Evolutionary conservation across 2,329 filamentous ascomycete species (phyloP), one percentile per base, ranked within the genome.

Genomic region (Didymosphaeria variabile): DNA sequence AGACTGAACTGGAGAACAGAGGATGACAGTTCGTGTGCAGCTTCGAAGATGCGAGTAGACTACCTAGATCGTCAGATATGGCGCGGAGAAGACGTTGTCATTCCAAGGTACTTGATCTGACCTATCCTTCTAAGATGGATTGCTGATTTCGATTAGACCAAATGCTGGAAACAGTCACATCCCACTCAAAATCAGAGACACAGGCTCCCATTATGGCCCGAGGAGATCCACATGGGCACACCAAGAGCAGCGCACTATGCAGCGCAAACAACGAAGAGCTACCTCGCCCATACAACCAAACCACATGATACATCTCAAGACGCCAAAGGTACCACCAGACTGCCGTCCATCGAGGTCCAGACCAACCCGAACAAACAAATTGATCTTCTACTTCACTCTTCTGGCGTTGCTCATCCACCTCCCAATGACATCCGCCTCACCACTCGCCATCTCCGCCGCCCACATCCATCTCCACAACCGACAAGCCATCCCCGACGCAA

Each of bases 401-500:
- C 17, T 34, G 32, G 32, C 51, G 5, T 21, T 69, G 4, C 17
- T 26, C 61, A 15, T 42, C 51, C 9, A 40, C 17, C 52, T 55
- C n/a, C 47, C 62, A 9, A 19, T 55, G 8, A 56, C 60, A 13
- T 38, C 46, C 29, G 60, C 68, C 34, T 45, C 49, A 4, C 60
- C 65, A n/a, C n/a, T 58, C 19, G n/a, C 62, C 15, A 19, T 52
- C 19, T 13, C 54, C 38, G 12, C 52, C 8, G 13, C 34, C 6
- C 57, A 59, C 26, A 19, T 46, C 12, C 42, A 55, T n/a, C 55
- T 59, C 4, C 57, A 51, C 17, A 17, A 45, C 6, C 64, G 68
- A n/a, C 70, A 73, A 62, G 61, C 70, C 13, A 67, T 73, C 19
- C 70, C 69, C 12, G 69, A 73, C 40, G 49, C 51, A 23, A 60